Conservation (phyloP, 192 early-diverging fungal species). For the Neocallimastix lanati region DNA sequence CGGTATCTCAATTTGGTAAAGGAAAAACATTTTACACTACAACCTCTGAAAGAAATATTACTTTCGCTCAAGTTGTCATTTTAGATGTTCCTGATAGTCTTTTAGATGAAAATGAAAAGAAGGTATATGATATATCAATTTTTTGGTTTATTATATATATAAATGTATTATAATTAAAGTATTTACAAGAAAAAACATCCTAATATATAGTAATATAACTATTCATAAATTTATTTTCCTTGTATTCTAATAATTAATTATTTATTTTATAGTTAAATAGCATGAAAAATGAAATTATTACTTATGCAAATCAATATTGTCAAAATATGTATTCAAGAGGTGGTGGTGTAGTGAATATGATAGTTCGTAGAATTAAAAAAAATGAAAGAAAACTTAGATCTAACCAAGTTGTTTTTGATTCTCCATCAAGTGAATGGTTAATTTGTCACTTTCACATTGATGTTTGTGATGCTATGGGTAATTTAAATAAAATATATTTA, state of each 20-base stretch:
- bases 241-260: too few relatives aligned
- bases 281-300: slow-evolving; percentile 17
- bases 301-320: slow-evolving; percentile 42
- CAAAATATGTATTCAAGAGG: slow-evolving; percentile 43
- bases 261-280: slow-evolving; percentile 8
- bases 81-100: slow-evolving; percentile 27
- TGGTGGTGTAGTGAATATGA: slow-evolving; percentile 16
- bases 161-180: not conserved
- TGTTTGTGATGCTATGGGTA: slow-evolving; percentile 62
- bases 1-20: slow-evolving; percentile 22
- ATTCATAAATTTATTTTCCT: too few relatives aligned
- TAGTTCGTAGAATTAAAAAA: not conserved
- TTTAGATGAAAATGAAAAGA: slow-evolving; percentile 15
- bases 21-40: slow-evolving; percentile 31
- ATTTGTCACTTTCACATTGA: slow-evolving; percentile 57
- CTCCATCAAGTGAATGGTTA: slow-evolving; percentile 27
- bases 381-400: not conserved
- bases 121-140: not conserved
- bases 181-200: too few relatives aligned
- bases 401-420: not conserved
- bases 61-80: slow-evolving; percentile 46
- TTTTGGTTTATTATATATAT: not conserved
- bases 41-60: slow-evolving; percentile 43
- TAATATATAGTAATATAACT: too few relatives aligned
- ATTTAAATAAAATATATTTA: not conserved